Conservation (phyloP, 176 grass and related monocot species). For the Guadua angustifolia region DNA sequence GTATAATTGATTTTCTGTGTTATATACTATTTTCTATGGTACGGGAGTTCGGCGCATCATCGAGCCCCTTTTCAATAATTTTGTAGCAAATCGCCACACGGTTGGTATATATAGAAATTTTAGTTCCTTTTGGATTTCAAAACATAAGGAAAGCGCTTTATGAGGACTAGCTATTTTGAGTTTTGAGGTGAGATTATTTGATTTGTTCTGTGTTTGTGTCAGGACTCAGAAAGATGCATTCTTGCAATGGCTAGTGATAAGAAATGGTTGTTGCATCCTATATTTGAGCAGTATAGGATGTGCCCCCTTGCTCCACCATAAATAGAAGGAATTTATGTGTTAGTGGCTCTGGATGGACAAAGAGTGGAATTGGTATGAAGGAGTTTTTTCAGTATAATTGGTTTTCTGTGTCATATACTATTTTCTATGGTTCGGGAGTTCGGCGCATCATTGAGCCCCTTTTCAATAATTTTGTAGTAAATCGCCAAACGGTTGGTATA, state of each 20-base stretch:
- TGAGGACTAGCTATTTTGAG: conserved; percentile 20
- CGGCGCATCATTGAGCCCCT: not conserved
- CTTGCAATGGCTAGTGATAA: conserved; percentile 7
- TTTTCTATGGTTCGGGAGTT: not conserved
- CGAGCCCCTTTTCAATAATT: not conserved
- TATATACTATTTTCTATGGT: not conserved
- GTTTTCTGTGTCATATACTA: not conserved
- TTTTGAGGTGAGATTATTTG: conserved; percentile 1
- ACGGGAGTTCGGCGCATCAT: not conserved
- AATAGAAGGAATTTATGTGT: no score
- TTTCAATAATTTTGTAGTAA: not conserved
- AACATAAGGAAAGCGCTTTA: not conserved
- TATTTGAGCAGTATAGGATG: conserved; percentile 18
- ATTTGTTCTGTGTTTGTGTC: conserved; percentile 20
- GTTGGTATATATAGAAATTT: conserved; percentile 1
- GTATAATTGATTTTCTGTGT: not conserved
- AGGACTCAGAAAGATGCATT: not conserved
- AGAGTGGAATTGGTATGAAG: conserved; percentile 2
- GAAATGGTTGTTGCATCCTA: conserved; percentile 2
- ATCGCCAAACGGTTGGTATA: not conserved
- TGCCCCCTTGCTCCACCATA: not conserved
- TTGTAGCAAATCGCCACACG: not conserved
- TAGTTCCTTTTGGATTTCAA: not conserved
- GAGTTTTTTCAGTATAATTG: not conserved
- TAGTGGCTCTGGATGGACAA: not conserved